Evolutionary conservation across 2,329 filamentous ascomycete genomes (phyloP).

Genomic region (Onygenales sp.): DNA sequence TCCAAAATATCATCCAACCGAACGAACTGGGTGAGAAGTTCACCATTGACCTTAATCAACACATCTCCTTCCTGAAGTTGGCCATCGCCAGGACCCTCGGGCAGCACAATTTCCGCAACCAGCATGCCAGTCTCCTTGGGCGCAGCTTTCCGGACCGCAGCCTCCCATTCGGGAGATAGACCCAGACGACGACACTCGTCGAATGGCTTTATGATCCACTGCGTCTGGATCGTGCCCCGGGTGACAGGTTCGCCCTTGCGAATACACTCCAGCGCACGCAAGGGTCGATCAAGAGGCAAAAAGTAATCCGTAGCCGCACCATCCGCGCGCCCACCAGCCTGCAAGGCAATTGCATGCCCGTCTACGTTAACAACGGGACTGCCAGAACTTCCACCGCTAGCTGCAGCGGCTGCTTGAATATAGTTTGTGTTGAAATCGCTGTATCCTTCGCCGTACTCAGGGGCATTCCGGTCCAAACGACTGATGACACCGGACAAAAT

Average conservation of each 20-base stretch:
- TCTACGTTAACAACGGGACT: constrained; percentile 96
- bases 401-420: constrained; percentile 94
- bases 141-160: constrained; percentile 69
- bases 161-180: constrained; percentile 76
- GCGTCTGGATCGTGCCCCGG: constrained; percentile 95
- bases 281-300: constrained; percentile 79
- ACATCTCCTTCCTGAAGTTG: constrained; percentile 94
- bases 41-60: constrained; percentile 82
- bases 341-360: constrained; percentile 81
- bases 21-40: constrained; percentile 88
- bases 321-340: constrained; percentile 87
- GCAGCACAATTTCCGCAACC: constrained; percentile 88
- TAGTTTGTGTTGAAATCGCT: constrained; percentile 96
- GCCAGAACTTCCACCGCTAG: constrained; percentile 94
- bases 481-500: constrained; percentile 97
- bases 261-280: constrained; percentile 78
- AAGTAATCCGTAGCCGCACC: constrained; percentile 98
- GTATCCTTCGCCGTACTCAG: constrained; percentile 95
- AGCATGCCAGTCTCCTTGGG: constrained; percentile 95
- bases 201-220: constrained; percentile 94
- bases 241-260: constrained; percentile 65
- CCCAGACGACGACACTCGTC: constrained; percentile 91
- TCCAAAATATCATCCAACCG: constrained; percentile 86
- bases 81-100: constrained; percentile 74
- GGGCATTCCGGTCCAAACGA: constrained; percentile 88